Evolutionary conservation across 805 yeast species (phyloP).

Genomic region (Komagataella populi): DNA sequence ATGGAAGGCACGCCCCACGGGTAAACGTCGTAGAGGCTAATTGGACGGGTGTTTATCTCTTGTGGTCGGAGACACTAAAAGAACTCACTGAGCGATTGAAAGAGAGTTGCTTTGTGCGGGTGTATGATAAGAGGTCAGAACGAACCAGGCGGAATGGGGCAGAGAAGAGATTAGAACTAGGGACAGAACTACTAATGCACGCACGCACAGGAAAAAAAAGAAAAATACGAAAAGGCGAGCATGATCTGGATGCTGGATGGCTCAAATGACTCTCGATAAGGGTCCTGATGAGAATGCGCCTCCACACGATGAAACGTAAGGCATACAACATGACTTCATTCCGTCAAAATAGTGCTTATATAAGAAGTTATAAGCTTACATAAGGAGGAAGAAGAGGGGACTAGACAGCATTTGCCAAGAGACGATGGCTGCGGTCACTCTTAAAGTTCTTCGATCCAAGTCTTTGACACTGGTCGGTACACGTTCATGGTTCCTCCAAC

Average conservation of each 20-base stretch:
- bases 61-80: background rate
- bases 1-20: background rate
- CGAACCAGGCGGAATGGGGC: background rate
- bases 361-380: background rate
- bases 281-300: background rate
- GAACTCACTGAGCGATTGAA: background rate
- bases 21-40: background rate
- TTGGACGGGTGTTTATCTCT: background rate
- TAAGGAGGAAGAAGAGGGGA: too few relatives aligned
- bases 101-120: background rate
- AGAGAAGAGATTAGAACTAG: background rate
- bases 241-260: background rate
- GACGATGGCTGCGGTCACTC: background rate
- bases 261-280: background rate
- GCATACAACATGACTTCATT: too few relatives aligned
- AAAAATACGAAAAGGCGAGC: background rate
- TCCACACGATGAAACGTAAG: background rate
- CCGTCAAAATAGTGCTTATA: background rate
- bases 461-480: slow-evolving; percentile 27
- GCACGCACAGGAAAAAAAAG: background rate
- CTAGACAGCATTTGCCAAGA: background rate
- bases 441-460: background rate
- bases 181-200: background rate
- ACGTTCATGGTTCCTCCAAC: slow-evolving; percentile 27
- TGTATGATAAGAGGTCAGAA: background rate